These are phyloP conservation scores for Fonsecaea pedrosoi DNA, from an alignment of 2,329 filamentous ascomycete species.

Conservation along the genomic window DNA sequence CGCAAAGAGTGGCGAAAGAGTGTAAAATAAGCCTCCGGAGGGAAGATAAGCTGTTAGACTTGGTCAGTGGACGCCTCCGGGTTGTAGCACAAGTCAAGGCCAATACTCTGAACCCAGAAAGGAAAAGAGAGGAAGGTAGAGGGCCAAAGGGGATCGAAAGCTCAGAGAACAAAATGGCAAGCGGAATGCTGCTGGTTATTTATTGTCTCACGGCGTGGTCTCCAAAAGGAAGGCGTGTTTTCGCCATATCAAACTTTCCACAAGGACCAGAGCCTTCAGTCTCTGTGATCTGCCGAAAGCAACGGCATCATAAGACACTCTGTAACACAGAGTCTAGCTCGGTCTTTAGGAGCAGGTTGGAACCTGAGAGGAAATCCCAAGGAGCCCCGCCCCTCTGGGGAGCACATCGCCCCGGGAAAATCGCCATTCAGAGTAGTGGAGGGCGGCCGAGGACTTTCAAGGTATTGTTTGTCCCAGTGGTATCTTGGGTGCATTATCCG, in stretches of 20 bases:
- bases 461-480: neutral
- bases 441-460: neutral
- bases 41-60: neutral
- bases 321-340: slow-evolving; percentile 10
- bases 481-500: slow-evolving; percentile 13
- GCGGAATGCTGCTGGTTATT: neutral
- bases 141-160: neutral
- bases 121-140: neutral
- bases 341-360: neutral
- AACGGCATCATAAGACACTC: slow-evolving; percentile 12
- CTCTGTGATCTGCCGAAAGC: slow-evolving; percentile 14
- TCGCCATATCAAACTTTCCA: neutral
- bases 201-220: slow-evolving; percentile 12
- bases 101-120: neutral
- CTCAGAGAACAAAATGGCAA: neutral
- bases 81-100: neutral
- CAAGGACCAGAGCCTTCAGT: neutral
- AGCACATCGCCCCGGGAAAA: neutral
- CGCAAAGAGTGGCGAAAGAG: neutral
- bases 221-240: slow-evolving; percentile 2
- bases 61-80: neutral
- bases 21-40: neutral
- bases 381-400: slow-evolving; percentile 12
- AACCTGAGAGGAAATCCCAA: neutral
- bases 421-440: neutral